Evolutionary conservation across 2,329 filamentous ascomycete genomes (phyloP), one percentile per base, ranked within the genome.

Genomic region (Verticillium nubilum): DNA sequence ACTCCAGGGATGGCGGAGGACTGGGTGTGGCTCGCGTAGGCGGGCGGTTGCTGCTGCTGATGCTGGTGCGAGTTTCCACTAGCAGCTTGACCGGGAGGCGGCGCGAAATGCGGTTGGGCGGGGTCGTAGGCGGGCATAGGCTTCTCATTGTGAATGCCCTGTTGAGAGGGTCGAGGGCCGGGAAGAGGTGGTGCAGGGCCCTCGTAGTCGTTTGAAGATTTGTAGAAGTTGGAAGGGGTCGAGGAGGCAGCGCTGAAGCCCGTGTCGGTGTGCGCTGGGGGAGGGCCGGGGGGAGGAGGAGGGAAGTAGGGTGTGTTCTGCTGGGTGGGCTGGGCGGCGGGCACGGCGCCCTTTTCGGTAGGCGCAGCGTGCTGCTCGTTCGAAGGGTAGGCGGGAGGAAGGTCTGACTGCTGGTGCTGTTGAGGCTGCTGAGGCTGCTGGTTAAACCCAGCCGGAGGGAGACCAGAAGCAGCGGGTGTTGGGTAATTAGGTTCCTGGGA

Each of bases 351-450:
- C 52, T 53, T 27, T 15, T 53, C 52, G 13, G 52, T 53, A 12
- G 25, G 52, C n/a, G 19, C 37, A 23, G 42, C 56, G 27, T 57
- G 28, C 27, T 57, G 56, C 28, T 54, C 19, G 19, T 29, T 52
- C 3, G 52, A 52, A 52, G 59, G 59, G n/a, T 58, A 60, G 10
- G 61, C 57, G 5, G 64, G 64, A 12, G 63, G 62, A 42, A 64
- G 62, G 54, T 64, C 52, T 19, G 57, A 61, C 26, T 59, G 52
- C 28, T 56, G 52, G 15, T 58, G 35, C 2, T 62, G 57, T 26
- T 57, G 42, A 15, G 54, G 25, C 12, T 57, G 57, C 50, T 56
- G 57, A 7, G 17, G 37, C 7, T 33, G 29, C 13, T 42, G 33
- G 13, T 28, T 26, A 3, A 33, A 54, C 12, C 19, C 13, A 15